Evolutionary conservation across 2,329 filamentous ascomycete genomes (phyloP), one percentile per base, ranked within the genome.

Genomic region (Arthrobotrys sinensis): DNA sequence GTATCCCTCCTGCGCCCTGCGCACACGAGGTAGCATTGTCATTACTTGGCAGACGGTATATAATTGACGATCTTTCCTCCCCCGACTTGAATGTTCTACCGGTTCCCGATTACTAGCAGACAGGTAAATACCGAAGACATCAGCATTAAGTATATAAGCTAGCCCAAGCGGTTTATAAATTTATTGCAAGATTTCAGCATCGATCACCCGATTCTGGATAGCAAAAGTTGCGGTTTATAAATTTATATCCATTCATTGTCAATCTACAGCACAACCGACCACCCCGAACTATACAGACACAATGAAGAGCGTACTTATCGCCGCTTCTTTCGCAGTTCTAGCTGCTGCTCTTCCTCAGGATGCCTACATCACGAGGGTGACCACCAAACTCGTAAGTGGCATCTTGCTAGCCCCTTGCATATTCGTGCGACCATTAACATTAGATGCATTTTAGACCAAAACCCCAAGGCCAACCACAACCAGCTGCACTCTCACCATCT

Each of bases 21-120:
- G 32, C 36, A n/a, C 55, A 65, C 50, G 45, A 65, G 45, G 72
- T 76, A 52, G 64, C 57, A 76, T 76, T 65, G 65, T 60, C 66
- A 62, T 77, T 57, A 70, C 73, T 77, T 77, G 73, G 73, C 73
- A 64, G 65, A 66, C 57, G 57, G 65, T 69, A 77, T 77, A 71
- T 77, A 71, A 52, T 67, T 34, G 73, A 50, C 60, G 73, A 77
- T 77, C 73, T 19, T 63, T 77, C 46, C 73, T 71, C 57, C 45
- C 63, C 53, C 10, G 63, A 68, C 36, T 46, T 12, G 16, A 50
- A 16, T 28, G 12, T 70, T 65, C 46, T 52, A 55, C 14, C 62
- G 38, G 16, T 10, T 57, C 36, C 65, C 57, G 66, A 66, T 77
- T 34, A 21, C 66, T 32, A 71, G 24, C 65, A 48, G 72, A 60